These are phyloP conservation scores for Scedosporium dehoogii DNA, from an alignment of 2,329 filamentous ascomycete genomes.

Conservation along the genomic window DNA sequence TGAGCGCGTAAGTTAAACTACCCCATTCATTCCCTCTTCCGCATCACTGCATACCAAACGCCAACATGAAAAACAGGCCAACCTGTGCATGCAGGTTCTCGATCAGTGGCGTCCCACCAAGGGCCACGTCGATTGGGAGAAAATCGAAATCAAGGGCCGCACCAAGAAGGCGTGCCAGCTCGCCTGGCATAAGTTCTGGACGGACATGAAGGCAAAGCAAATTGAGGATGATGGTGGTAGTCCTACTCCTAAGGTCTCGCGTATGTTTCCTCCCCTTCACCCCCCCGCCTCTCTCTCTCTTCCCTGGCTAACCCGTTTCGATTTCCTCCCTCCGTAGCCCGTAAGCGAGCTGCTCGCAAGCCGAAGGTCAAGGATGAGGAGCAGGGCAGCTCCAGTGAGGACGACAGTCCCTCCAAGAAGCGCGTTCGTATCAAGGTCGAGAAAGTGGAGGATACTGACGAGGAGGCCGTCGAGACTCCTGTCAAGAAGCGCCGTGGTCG, in stretches of 20 bases:
- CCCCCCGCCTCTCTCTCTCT: neutral
- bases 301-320: neutral
- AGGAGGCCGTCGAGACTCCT: neutral
- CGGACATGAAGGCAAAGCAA: neutral
- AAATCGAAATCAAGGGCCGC: slow-evolving; percentile 3
- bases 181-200: slow-evolving; percentile 2
- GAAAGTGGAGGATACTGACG: neutral
- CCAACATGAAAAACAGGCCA: neutral
- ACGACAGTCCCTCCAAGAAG: neutral
- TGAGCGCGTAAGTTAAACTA: neutral
- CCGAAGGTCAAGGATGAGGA: slow-evolving; percentile 10
- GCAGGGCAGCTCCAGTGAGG: neutral
- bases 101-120: neutral
- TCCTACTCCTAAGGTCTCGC: too few relatives aligned
- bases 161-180: slow-evolving; percentile 6
- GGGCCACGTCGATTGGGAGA: slow-evolving; percentile 5
- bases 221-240: neutral
- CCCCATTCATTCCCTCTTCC: neutral
- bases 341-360: neutral
- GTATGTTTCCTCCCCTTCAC: neutral
- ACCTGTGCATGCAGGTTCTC: slow-evolving; percentile 1
- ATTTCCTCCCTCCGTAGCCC: neutral
- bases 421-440: neutral
- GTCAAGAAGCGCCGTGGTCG: neutral
- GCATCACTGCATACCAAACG: neutral